Conservation (phyloP, 2,329 filamentous ascomycete genomes). For the Botryosphaeria dothidea region DNA sequence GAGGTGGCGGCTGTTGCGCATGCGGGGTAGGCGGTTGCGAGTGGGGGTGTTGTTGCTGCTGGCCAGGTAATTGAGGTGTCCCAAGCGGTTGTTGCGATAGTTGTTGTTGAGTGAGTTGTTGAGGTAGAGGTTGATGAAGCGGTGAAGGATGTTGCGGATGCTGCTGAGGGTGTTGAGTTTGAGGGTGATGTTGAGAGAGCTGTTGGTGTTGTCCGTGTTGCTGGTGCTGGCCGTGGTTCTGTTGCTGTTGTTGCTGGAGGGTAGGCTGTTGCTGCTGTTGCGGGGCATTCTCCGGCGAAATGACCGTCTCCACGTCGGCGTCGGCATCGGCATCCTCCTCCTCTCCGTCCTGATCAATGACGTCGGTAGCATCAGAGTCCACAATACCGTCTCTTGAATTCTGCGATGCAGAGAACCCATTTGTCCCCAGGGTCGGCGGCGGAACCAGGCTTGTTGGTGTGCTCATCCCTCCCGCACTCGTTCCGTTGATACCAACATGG, state of each 20-base stretch:
- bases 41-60: slow-evolving; percentile 4
- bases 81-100: slow-evolving; percentile 10
- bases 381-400: slow-evolving; percentile 4
- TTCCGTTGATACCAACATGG: slow-evolving; percentile 1
- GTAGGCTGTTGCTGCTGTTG: slow-evolving; percentile 9
- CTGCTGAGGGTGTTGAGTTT: neutral
- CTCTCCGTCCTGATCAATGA: slow-evolving; percentile 9
- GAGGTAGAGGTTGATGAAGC: slow-evolving; percentile 10
- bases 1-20: neutral
- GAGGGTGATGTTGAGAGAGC: slow-evolving; percentile 28
- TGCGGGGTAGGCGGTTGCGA: slow-evolving; percentile 14
- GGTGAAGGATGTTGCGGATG: slow-evolving; percentile 7
- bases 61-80: slow-evolving; percentile 9
- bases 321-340: slow-evolving; percentile 18
- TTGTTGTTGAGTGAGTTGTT: slow-evolving; percentile 16
- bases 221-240: slow-evolving; percentile 2
- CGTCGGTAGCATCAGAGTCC: slow-evolving; percentile 17
- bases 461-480: neutral
- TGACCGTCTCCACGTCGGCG: slow-evolving; percentile 16
- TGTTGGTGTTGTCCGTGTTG: slow-evolving; percentile 21
- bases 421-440: neutral
- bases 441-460: slow-evolving; percentile 1
- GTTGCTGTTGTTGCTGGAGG: neutral
- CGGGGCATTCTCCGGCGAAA: slow-evolving; percentile 3
- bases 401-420: slow-evolving; percentile 2